These are phyloP conservation scores for Smittium culicis DNA, from an alignment of 371 early-diverging fungal species.

Conservation along the genomic window DNA sequence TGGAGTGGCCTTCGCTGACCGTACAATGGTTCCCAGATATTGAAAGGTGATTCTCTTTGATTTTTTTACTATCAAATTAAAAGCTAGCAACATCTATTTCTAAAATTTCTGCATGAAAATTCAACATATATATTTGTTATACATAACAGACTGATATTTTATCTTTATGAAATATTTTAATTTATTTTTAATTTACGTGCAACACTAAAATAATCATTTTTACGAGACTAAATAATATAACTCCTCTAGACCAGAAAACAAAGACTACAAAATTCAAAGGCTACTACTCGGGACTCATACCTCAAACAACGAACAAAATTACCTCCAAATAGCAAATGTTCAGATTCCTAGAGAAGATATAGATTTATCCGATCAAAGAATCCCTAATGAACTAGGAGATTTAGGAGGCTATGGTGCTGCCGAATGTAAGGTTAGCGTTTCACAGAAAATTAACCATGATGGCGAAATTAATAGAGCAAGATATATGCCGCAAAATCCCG, in stretches of 20 bases:
- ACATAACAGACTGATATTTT: too few relatives aligned
- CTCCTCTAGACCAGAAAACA: conserved; percentile 80
- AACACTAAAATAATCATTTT: background rate
- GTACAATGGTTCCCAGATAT: conserved; percentile 96
- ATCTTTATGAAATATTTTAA: too few relatives aligned
- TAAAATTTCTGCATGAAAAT: too few relatives aligned
- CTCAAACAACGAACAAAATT: conserved; percentile 84
- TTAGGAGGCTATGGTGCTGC: conserved; percentile 62
- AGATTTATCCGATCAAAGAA: conserved; percentile 38
- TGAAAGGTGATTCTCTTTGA: conserved; percentile 49
- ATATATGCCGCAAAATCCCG: conserved; percentile 83
- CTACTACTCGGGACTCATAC: conserved; percentile 93
- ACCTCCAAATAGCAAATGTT: conserved; percentile 78
- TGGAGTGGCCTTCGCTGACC: conserved; percentile 97
- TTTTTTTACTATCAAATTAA: too few relatives aligned
- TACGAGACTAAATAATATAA: too few relatives aligned
- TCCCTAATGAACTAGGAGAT: conserved; percentile 32
- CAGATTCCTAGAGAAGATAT: conserved; percentile 65
- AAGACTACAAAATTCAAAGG: conserved; percentile 77
- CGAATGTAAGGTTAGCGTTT: conserved; percentile 66
- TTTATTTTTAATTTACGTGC: too few relatives aligned
- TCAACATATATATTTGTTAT: too few relatives aligned
- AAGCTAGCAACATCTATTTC: too few relatives aligned
- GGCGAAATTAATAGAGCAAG: conserved; percentile 92
- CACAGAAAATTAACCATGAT: conserved; percentile 81